Evolutionary conservation across 768 basidiomycete genomes (phyloP).

Genomic region (Boletus tylopilopsis): DNA sequence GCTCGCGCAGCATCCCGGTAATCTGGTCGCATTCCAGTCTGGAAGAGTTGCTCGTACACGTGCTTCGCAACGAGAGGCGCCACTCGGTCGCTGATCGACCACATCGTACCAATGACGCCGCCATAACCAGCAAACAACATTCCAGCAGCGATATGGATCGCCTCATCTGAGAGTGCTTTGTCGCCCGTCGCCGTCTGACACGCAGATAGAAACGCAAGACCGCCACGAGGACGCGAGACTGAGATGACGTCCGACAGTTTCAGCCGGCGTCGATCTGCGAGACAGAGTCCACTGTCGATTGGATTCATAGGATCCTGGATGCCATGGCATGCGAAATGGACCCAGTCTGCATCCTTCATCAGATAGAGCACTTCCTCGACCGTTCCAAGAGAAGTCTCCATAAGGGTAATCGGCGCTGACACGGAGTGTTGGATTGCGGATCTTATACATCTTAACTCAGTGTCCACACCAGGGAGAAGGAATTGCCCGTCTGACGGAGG

Average conservation of each 20-base stretch:
- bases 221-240: not conserved
- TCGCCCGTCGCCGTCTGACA: not conserved
- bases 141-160: constrained; percentile 5
- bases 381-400: not conserved
- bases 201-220: not conserved
- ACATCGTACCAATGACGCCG: constrained; percentile 4
- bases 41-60: not conserved
- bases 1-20: not conserved
- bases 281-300: too few species aligned
- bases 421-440: too few species aligned
- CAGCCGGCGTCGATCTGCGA: not conserved
- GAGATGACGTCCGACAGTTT: not conserved
- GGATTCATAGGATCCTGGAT: not conserved
- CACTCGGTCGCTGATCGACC: constrained; percentile 11
- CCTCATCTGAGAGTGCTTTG: not conserved
- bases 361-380: not conserved
- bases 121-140: constrained; percentile 34
- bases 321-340: not conserved
- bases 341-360: not conserved
- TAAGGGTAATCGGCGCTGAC: not conserved
- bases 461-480: not conserved
- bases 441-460: too few species aligned
- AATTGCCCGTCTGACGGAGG: not conserved
- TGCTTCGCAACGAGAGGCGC: constrained; percentile 32
- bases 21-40: not conserved